These are phyloP conservation scores for Cutaneotrichosporon daszewskae DNA, from an alignment of 1,284 basidiomycete genomes.

Conservation along the genomic window DNA sequence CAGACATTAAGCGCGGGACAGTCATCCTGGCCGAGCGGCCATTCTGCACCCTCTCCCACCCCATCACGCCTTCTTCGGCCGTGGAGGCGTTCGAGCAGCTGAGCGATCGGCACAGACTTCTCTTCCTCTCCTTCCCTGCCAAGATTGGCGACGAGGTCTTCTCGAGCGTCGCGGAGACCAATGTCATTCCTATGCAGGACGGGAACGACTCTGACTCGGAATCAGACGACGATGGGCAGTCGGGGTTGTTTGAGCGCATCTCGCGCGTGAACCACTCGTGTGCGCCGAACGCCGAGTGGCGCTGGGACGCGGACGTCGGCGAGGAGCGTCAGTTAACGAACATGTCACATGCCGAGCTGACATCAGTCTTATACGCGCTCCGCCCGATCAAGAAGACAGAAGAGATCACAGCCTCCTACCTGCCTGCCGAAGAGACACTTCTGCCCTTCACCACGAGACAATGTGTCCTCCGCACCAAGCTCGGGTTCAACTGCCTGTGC, in stretches of 20 bases:
- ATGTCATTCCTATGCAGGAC: slow-evolving; percentile 3
- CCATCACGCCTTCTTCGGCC: neutral
- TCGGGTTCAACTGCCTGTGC: slow-evolving; percentile 9
- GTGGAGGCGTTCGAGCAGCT: neutral
- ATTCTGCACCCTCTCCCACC: neutral
- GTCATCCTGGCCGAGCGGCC: slow-evolving; percentile 3
- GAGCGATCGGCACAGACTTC: neutral
- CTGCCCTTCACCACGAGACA: neutral
- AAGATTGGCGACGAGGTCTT: neutral
- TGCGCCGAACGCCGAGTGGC: slow-evolving; percentile 24
- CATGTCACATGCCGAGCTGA: neutral
- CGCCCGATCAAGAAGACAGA: slow-evolving; percentile 6
- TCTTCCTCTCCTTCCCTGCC: neutral
- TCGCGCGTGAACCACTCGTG: slow-evolving; percentile 26
- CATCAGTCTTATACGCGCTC: slow-evolving; percentile 15
- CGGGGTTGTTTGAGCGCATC: slow-evolving; percentile 21
- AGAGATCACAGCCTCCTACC: slow-evolving; percentile 22
- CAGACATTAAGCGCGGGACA: neutral
- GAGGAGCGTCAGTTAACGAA: slow-evolving; percentile 10
- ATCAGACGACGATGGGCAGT: neutral
- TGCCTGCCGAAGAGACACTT: neutral
- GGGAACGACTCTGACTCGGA: neutral
- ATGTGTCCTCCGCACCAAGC: neutral
- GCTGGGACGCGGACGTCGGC: slow-evolving; percentile 13
- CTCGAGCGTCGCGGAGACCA: slow-evolving; percentile 3